Evolutionary conservation across 176 grass and related monocot genomes (phyloP).

Genomic region (Aegilops sharonensis): DNA sequence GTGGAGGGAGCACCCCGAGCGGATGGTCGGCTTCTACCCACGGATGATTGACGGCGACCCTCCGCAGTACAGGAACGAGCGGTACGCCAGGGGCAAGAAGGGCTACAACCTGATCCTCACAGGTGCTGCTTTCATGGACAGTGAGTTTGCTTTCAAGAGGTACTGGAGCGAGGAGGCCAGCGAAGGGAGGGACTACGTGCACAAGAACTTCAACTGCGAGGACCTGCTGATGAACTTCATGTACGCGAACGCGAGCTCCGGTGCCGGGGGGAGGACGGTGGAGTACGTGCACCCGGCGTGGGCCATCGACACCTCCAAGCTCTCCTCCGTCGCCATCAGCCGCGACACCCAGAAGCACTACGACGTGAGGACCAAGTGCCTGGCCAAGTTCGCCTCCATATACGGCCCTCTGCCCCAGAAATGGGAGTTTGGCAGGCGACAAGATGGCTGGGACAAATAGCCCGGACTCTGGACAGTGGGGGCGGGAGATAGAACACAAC

Average conservation of each 20-base stretch:
- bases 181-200: constrained; percentile 74
- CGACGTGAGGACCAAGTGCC: constrained; percentile 69
- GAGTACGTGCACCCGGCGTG: constrained; percentile 95
- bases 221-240: constrained; percentile 95
- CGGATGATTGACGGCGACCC: constrained; percentile 79
- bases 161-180: constrained; percentile 87
- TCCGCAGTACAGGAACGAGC: constrained; percentile 78
- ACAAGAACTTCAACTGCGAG: constrained; percentile 95
- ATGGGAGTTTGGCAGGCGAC: constrained; percentile 64
- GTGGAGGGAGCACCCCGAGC: constrained; percentile 91
- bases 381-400: constrained; percentile 72
- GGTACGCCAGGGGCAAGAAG: constrained; percentile 84
- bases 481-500: neutral
- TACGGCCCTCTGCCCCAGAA: constrained; percentile 65
- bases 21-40: constrained; percentile 90
- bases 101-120: constrained; percentile 94
- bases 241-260: constrained; percentile 64
- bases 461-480: neutral
- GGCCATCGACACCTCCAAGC: constrained; percentile 98
- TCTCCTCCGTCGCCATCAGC: constrained; percentile 85
- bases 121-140: constrained; percentile 94
- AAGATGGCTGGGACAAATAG: constrained; percentile 90
- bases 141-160: constrained; percentile 72
- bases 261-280: constrained; percentile 38
- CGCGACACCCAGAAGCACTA: constrained; percentile 84